Evolutionary conservation across 192 early-diverging fungal species (phyloP), one percentile per base, ranked within the genome.

Genomic region (Backusella tarrabulga): DNA sequence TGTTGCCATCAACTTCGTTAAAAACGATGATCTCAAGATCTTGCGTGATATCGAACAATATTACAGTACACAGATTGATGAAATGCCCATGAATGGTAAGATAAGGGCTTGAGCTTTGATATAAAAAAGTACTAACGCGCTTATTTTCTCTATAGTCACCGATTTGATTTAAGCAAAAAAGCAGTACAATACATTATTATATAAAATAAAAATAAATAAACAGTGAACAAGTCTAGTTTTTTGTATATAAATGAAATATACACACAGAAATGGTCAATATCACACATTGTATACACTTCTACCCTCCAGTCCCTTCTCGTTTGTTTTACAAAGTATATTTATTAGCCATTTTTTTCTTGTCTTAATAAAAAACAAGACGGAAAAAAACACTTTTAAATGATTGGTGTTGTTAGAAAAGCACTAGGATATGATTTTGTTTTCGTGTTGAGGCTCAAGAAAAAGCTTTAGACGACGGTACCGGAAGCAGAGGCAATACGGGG

Each of bases 1-100:
- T 89, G 97, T 99, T 70, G 97, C 97, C 15, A 97, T 98, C 83
- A 98, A 98, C 85, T 98, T 99, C 93, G 97, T 97, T 41, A 97
- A 92, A n/a, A 89, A 90, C 75, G 97, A 98, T 23, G 98, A 99
- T 80, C 85, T 96, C 73, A 92, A 91, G 80, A 94, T 97, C 74
- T 87, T 98, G 26, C 90, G 97, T 41, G 98, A 99, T 79, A 98
- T 99, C 77, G 98, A 99, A 85, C 95, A 97, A 85, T 99, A 95
- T 87, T 99, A 99, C 84, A 91, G 86, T 78, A 97, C 95, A n/a
- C 95, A 97, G 81, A 96, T 97, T 85, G 95, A 97, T 78, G 96
- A 97, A 83, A 96, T 97, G 96, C 96, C 96, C 29, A 92, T 92
- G 88, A 92, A 93, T 68, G 90, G 78, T 79, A 79, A 79, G 52